Percentiles rank a stretch among this genome's conserved stretches.
Conservation (phyloP, 208 protist species). For the Leishmania arabica region DNA sequence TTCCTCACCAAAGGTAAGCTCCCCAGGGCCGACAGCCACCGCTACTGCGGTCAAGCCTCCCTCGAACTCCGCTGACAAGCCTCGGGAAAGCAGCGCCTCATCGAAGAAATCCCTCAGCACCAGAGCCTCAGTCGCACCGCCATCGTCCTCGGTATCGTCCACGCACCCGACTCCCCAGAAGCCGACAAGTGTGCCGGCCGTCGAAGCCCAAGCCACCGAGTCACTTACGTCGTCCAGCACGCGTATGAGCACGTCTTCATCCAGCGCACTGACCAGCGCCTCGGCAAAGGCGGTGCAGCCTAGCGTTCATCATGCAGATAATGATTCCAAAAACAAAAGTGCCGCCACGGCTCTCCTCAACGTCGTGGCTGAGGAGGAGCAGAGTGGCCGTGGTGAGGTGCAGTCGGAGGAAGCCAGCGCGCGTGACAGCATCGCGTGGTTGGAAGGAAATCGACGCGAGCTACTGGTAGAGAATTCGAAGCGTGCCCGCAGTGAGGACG, state of each 20-base stretch:
- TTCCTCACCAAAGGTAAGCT: not conserved
- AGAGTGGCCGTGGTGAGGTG: slow-evolving; percentile 1
- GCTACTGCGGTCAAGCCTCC: not conserved
- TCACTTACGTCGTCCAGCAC: not conserved
- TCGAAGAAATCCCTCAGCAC: not conserved
- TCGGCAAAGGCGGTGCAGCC: not conserved
- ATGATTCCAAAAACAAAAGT: not conserved
- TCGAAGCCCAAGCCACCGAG: not conserved
- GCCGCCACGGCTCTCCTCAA: not conserved
- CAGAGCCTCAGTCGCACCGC: not conserved
- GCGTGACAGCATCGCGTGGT: slow-evolving; percentile 59
- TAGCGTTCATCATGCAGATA: not conserved
- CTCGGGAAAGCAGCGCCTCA: slow-evolving; percentile 5
- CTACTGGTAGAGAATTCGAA: slow-evolving; percentile 37
- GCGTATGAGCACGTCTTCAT: not conserved
- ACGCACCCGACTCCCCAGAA: not conserved
- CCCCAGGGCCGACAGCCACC: not conserved
- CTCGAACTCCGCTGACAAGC: not conserved
- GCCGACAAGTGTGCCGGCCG: not conserved
- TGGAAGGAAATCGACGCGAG: slow-evolving; percentile 44
- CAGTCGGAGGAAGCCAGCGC: slow-evolving; percentile 27
- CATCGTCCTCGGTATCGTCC: not conserved
- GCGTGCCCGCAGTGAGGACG: slow-evolving; percentile 9
- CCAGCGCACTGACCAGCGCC: not conserved
- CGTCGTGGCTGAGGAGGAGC: not conserved